Conservation (phyloP, 352 stramenopile species). For the Pythium biforme region DNA sequence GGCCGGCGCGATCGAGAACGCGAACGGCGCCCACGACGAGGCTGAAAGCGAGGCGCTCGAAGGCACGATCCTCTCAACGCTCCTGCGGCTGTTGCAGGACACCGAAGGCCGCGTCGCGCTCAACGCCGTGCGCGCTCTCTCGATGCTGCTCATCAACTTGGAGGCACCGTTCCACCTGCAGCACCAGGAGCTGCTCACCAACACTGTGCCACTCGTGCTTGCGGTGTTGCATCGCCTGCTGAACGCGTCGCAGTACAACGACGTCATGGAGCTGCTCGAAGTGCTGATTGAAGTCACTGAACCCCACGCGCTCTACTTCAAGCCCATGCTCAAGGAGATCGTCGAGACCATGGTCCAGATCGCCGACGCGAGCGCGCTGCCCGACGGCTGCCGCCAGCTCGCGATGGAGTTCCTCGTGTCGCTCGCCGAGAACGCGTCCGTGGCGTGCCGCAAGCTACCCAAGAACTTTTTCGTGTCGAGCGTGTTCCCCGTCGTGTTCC, state of each 20-base stretch:
- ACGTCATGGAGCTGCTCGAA: conserved; percentile 78
- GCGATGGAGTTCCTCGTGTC: conserved; percentile 86
- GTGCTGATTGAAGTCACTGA: conserved; percentile 82
- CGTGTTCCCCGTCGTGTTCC: conserved; percentile 78
- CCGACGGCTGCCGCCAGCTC: conserved; percentile 71
- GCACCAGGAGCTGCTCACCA: conserved; percentile 49
- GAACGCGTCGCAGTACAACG: conserved; percentile 50
- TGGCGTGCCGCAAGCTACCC: conserved; percentile 55
- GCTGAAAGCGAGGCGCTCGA: conserved; percentile 35
- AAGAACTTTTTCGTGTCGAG: conserved; percentile 75
- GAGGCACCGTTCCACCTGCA: conserved; percentile 55
- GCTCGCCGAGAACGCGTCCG: conserved; percentile 66
- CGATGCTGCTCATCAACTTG: conserved; percentile 78
- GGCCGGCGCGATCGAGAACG: conserved; percentile 47
- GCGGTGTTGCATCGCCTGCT: conserved; percentile 53
- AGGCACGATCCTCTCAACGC: conserved; percentile 47
- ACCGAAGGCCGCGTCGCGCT: conserved; percentile 62
- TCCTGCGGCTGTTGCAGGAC: conserved; percentile 52
- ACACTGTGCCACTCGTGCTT: conserved; percentile 54
- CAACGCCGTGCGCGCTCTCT: conserved; percentile 63
- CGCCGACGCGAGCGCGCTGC: conserved; percentile 41
- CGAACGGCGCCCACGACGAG: conserved; percentile 20
- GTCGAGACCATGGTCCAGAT: conserved; percentile 77
- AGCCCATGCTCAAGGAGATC: conserved; percentile 52
- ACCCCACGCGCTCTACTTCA: conserved; percentile 69